Evolutionary conservation across 495 filamentous ascomycete species (phyloP).

Genomic region (Rhypophila decipiens): DNA sequence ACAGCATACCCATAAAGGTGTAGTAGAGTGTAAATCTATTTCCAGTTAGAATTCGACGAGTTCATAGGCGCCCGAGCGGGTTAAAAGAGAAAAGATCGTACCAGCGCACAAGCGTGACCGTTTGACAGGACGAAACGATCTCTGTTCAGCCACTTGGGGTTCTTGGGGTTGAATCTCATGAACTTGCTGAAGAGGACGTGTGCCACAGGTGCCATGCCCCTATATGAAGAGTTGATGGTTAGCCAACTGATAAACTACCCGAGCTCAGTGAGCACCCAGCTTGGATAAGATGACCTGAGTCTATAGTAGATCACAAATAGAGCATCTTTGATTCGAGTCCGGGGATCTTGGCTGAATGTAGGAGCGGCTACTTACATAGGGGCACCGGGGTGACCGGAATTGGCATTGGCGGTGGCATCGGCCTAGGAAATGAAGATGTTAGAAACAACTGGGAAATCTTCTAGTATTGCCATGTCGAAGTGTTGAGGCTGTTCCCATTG

Average conservation of each 20-base stretch:
- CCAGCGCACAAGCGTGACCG: too few species aligned
- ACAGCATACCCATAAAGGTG: slow-evolving; percentile 91
- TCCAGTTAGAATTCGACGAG: too few species aligned
- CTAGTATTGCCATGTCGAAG: background rate
- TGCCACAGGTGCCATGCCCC: slow-evolving; percentile 93
- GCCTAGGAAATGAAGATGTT: slow-evolving; percentile 56
- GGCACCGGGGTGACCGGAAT: slow-evolving; percentile 97
- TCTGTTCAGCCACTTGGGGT: slow-evolving; percentile 91
- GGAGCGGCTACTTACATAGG: slow-evolving; percentile 59
- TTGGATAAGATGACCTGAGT: too few species aligned
- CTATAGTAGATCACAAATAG: too few species aligned
- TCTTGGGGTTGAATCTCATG: slow-evolving; percentile 99
- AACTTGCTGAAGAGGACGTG: slow-evolving; percentile 99
- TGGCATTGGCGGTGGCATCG: slow-evolving; percentile 94
- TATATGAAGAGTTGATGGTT: slow-evolving; percentile 21
- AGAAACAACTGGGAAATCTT: too few species aligned
- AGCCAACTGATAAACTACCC: too few species aligned
- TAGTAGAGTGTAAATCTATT: slow-evolving; percentile 96
- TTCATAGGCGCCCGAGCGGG: too few species aligned
- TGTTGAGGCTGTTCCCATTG: background rate
- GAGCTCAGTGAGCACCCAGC: too few species aligned
- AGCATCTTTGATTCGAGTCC: background rate
- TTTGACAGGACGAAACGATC: slow-evolving; percentile 99
- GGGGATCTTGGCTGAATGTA: background rate
- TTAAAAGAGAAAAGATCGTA: too few species aligned